Base-by-base conservation (phyloP, 2,329 filamentous ascomycete species). In the Paraphaeosphaeria minitans region DNA sequence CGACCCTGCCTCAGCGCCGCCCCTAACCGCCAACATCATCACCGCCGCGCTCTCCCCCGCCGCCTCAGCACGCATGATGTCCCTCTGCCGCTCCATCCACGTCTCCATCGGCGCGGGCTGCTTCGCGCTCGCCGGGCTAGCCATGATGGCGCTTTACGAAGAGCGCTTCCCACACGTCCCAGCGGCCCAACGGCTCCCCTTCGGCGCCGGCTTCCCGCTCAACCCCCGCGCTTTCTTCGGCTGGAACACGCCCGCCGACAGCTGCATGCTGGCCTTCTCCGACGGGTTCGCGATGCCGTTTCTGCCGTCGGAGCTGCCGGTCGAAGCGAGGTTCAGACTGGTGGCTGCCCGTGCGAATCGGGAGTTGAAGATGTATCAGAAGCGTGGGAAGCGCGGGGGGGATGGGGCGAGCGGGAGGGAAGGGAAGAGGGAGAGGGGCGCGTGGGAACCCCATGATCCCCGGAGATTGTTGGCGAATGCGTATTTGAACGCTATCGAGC, bases 191-290 rank as follows among this genome's bases (percentile, higher is more conserved):
- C 73, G 73, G 21, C 68, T 66, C 19, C 73, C 77, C 8, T 81
- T 82, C 68, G 78, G 77, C 3, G 79, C 77, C 13, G 41, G 41
- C 4, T 82, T 82, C 53, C 80, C 80, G 0, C 69, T 82, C 16
- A 81, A 82, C 56, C 80, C 80, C 0, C 77, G 80, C 8, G 72
- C 77, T 1, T 79, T 78, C 65, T 80, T 82, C 56, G 66, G 71
- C 42, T 71, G 72, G 53, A 67, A 71, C 2, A 68, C 70, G n/a
- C 68, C 73, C 1, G 70, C 79, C 0, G 77, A 82, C 33, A 78
- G 74, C 29, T 78, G 80, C 57, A 82, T 82, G 80, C 69, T 83
- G 3, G 76, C 79, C 6, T 83, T 83, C 66, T 75, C 72, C 63
- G 79, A 81, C 47, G 80, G 80, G 6, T 77, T 83, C 47, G 65